Conservation (phyloP, 768 basidiomycete genomes). For the Suillus bovinus region DNA sequence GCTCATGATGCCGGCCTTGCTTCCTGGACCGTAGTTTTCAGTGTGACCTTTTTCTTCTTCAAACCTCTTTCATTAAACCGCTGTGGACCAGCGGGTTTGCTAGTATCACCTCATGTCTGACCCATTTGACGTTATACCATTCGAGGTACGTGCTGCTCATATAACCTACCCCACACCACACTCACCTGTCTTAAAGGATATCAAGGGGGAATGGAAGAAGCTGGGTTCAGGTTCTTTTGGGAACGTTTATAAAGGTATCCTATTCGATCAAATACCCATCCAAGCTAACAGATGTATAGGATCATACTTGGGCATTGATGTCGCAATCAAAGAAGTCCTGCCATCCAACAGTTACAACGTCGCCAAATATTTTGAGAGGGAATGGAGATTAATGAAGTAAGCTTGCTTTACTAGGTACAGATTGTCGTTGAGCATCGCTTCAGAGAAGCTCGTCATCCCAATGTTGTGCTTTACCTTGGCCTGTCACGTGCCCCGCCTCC, state of each 20-base stretch:
- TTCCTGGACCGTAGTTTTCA: not conserved
- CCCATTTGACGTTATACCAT: slow-evolving; percentile 88
- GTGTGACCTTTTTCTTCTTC: not conserved
- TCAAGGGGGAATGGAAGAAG: slow-evolving; percentile 86
- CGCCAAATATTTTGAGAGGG: slow-evolving; percentile 97
- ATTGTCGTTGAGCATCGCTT: not conserved
- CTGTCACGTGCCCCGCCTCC: slow-evolving; percentile 77
- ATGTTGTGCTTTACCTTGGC: slow-evolving; percentile 92
- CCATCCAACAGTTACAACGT: slow-evolving; percentile 93
- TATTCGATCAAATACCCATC: slow-evolving; percentile 18
- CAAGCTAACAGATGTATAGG: slow-evolving; percentile 43
- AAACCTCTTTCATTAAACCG: not conserved
- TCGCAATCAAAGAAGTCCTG: slow-evolving; percentile 95
- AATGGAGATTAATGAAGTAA: slow-evolving; percentile 95
- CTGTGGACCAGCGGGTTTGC: not conserved
- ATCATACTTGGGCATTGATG: slow-evolving; percentile 91
- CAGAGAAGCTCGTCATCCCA: slow-evolving; percentile 85
- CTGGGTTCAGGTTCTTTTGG: slow-evolving; percentile 93
- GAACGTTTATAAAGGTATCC: slow-evolving; percentile 81
- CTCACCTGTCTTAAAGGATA: slow-evolving; percentile 54
- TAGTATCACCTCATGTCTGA: slow-evolving; percentile 45
- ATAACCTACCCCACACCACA: slow-evolving; percentile 3
- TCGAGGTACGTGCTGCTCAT: slow-evolving; percentile 52
- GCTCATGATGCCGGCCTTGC: not conserved
- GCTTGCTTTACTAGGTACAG: slow-evolving; percentile 13